These are phyloP conservation scores for Tubosaeta sp. DNA, from an alignment of 768 basidiomycete species.

Conservation along the genomic window DNA sequence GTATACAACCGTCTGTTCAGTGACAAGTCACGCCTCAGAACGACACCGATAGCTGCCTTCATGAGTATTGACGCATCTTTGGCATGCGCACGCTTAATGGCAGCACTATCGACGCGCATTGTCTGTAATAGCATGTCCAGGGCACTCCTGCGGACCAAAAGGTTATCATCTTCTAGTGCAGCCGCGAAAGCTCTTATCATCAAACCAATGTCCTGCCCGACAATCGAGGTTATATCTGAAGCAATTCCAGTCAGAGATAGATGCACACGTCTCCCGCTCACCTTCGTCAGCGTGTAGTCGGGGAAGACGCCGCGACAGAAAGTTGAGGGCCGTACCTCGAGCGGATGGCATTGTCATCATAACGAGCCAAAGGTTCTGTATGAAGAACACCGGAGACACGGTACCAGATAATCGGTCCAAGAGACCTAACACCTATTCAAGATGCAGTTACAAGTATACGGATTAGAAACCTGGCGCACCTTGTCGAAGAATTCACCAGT, in stretches of 20 bases:
- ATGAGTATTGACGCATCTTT: slow-evolving; percentile 82
- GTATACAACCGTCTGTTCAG: slow-evolving; percentile 89
- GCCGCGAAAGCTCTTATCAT: slow-evolving; percentile 93
- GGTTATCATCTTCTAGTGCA: slow-evolving; percentile 88
- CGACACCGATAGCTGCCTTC: slow-evolving; percentile 82
- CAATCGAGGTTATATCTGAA: slow-evolving; percentile 61
- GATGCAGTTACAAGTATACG: slow-evolving; percentile 8
- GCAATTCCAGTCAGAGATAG: slow-evolving; percentile 3
- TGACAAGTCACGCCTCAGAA: slow-evolving; percentile 87
- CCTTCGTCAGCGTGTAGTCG: slow-evolving; percentile 67
- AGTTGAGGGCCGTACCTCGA: slow-evolving; percentile 83
- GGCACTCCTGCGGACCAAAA: slow-evolving; percentile 81
- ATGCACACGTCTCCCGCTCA: slow-evolving; percentile 24
- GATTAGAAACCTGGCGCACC: slow-evolving; percentile 31
- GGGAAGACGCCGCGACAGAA: slow-evolving; percentile 78
- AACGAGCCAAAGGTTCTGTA: slow-evolving; percentile 92
- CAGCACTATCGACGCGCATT: slow-evolving; percentile 66
- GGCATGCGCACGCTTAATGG: slow-evolving; percentile 60
- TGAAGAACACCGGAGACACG: slow-evolving; percentile 84
- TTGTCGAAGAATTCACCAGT: slow-evolving; percentile 97
- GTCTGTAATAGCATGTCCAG: slow-evolving; percentile 82
- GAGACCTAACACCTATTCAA: slow-evolving; percentile 64
- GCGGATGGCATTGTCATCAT: slow-evolving; percentile 87
- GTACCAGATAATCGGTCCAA: slow-evolving; percentile 80
- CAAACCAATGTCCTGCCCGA: slow-evolving; percentile 85